Conservation (phyloP, 2,329 filamentous ascomycete species). For the Fusarium coicis region DNA sequence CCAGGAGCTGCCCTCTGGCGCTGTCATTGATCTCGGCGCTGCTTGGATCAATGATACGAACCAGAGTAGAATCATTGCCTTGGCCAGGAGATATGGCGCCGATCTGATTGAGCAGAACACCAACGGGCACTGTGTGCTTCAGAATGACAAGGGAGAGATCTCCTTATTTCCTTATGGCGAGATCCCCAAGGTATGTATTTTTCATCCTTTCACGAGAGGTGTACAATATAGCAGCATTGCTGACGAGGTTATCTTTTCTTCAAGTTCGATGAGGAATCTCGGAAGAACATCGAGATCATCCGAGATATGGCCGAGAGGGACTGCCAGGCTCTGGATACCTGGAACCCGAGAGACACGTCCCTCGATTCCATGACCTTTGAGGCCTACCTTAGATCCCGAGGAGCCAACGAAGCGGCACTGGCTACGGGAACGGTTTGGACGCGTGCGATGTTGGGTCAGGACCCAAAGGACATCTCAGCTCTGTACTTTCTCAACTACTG, state of each 20-base stretch:
- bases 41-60: neutral
- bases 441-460: slow-evolving; percentile 23
- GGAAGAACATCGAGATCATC: neutral
- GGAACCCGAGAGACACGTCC: neutral
- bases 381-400: neutral
- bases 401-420: neutral
- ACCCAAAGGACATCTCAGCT: slow-evolving; percentile 21
- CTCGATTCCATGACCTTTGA: neutral
- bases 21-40: neutral
- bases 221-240: neutral
- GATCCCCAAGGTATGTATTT: neutral
- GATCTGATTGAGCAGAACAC: neutral
- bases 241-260: neutral
- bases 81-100: neutral
- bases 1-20: neutral
- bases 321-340: neutral
- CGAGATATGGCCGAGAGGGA: neutral
- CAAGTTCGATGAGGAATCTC: neutral
- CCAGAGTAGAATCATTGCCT: neutral
- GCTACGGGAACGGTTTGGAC: slow-evolving; percentile 16
- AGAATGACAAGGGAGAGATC: neutral
- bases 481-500: slow-evolving; percentile 23
- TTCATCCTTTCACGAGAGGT: neutral
- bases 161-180: neutral
- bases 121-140: neutral